Conservation (phyloP, 2,329 filamentous ascomycete species). For the Aureobasidium subglaciale region DNA sequence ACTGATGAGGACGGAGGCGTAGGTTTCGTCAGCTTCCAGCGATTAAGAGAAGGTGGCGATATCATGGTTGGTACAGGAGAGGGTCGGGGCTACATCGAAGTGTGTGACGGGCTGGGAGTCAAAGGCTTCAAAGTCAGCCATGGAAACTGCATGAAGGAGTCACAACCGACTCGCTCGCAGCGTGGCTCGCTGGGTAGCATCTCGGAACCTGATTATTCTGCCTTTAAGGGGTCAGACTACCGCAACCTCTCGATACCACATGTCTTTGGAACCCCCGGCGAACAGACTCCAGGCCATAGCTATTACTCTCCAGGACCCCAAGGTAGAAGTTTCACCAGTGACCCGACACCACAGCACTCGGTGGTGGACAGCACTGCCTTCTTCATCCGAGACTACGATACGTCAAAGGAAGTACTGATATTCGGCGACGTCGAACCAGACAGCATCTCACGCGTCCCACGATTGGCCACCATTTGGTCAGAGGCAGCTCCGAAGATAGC, state of each 20-base stretch:
- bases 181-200: conserved; percentile 37
- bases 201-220: conserved; percentile 25
- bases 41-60: conserved; percentile 82
- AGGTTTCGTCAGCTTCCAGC: conserved; percentile 82
- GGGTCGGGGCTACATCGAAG: conserved; percentile 74
- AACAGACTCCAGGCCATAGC: conserved; percentile 6
- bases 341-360: conserved; percentile 38
- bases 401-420: conserved; percentile 73
- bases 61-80: conserved; percentile 74
- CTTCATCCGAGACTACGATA: conserved; percentile 62
- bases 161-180: conserved; percentile 27
- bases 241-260: conserved; percentile 1
- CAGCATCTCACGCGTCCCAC: conserved; percentile 69
- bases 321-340: conserved; percentile 11
- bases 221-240: neutral
- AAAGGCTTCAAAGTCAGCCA: conserved; percentile 85
- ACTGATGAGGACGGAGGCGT: conserved; percentile 94
- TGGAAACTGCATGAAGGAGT: conserved; percentile 69
- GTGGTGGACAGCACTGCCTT: conserved; percentile 87
- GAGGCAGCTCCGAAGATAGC: conserved; percentile 82
- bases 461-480: conserved; percentile 77
- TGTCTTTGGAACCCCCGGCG: neutral
- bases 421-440: conserved; percentile 97
- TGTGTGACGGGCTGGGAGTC: conserved; percentile 82
- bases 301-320: neutral